A percentile compares a stretch with the other conserved stretches of the same genome.
Evolutionary conservation across 805 yeast genomes (phyloP).

Genomic region (Myxozyma vanderwaltii): DNA sequence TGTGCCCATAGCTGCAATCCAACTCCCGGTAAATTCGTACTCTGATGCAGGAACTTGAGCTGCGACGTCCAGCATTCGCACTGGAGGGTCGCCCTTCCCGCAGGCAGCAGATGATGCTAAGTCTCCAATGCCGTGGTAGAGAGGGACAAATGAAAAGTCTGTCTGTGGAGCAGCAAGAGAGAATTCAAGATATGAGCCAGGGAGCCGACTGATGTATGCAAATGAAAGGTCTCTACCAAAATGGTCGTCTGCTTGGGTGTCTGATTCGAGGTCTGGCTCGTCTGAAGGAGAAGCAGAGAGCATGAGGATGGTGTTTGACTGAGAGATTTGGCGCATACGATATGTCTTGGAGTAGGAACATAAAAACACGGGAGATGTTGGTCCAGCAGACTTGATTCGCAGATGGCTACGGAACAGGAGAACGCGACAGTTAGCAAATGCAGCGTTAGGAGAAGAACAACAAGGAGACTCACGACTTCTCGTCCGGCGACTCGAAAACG

Average conservation of each 20-base stretch:
- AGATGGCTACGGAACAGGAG: neutral
- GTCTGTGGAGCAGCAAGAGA: conserved; percentile 10
- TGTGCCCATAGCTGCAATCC: conserved; percentile 61
- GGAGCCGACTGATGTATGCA: conserved; percentile 3
- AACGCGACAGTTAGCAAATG: neutral
- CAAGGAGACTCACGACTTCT: conserved; percentile 8
- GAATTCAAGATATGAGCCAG: conserved; percentile 27
- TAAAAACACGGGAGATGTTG: conserved; percentile 51
- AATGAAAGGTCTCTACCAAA: neutral
- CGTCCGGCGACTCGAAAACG: conserved; percentile 19
- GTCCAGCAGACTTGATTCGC: conserved; percentile 13
- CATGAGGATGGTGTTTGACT: conserved; percentile 78
- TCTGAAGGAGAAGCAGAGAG: conserved; percentile 38
- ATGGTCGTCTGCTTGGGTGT: conserved; percentile 1
- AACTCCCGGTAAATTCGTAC: conserved; percentile 53
- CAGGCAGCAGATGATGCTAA: neutral
- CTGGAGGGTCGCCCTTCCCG: conserved; percentile 17
- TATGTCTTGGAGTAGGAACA: conserved; percentile 64
- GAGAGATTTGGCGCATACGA: conserved; percentile 74
- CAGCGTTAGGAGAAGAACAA: neutral
- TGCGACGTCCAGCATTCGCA: conserved; percentile 2
- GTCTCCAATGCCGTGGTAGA: conserved; percentile 25
- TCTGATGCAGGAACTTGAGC: conserved; percentile 53
- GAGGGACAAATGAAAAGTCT: conserved; percentile 30
- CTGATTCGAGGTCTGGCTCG: neutral